phyloP scores from a whole-genome alignment of 1,284 basidiomycete species.

The Melampsora larici-populina region DNA sequence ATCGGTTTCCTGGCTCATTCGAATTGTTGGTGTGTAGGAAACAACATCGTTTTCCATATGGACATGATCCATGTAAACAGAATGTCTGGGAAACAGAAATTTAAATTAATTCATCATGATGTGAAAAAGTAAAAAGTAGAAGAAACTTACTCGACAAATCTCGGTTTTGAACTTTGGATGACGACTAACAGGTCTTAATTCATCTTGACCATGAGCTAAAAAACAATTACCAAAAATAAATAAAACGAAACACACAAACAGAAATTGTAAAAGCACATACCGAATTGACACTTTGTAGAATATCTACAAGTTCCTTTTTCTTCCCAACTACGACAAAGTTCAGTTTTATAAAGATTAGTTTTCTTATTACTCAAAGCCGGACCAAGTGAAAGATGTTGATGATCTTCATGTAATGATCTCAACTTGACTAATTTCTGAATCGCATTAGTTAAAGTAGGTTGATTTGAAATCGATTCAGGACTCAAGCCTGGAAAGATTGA shows the following conservation, averaged over 20 bases:
- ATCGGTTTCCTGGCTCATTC: background rate
- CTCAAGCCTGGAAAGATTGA: background rate
- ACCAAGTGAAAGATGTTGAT: too few species aligned
- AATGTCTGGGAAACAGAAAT: too few species aligned
- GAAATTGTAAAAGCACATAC: background rate
- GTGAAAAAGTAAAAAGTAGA: too few species aligned
- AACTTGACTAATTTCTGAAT: background rate
- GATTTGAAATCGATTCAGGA: background rate
- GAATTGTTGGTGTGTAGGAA: constrained; percentile 28
- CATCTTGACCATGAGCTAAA: constrained; percentile 72
- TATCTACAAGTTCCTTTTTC: constrained; percentile 86
- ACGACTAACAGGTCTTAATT: constrained; percentile 71
- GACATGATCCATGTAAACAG: constrained; percentile 41
- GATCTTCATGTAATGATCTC: background rate
- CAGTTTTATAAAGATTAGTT: constrained; percentile 58
- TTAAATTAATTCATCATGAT: too few species aligned
- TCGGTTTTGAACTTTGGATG: constrained; percentile 65
- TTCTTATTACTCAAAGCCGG: constrained; percentile 29
- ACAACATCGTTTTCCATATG: constrained; percentile 39
- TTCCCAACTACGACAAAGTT: constrained; percentile 86
- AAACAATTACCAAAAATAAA: too few species aligned
- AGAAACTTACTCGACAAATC: constrained; percentile 24
- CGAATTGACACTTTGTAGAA: constrained; percentile 80
- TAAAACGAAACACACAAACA: too few species aligned
- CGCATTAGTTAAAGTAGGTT: background rate